A percentile compares a stretch with the other conserved stretches of the same genome.
These are phyloP conservation scores for Aphanomyces astaci DNA, from an alignment of 352 stramenopile species.

Conservation along the genomic window DNA sequence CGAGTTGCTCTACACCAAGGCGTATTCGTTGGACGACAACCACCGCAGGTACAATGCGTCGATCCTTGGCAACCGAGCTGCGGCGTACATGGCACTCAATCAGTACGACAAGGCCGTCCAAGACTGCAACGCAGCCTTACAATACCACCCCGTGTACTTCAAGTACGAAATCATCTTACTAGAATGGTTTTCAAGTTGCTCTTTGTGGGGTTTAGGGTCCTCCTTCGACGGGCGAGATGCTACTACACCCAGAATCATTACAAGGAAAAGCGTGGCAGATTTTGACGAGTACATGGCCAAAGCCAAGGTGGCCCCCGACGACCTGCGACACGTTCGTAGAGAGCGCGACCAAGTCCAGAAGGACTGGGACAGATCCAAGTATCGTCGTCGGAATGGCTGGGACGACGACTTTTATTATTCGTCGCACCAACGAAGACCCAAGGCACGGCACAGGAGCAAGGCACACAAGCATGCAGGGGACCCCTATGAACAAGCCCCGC, in stretches of 20 bases:
- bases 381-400: no score
- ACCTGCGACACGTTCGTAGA: conserved; percentile 42
- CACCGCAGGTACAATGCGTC: conserved; percentile 71
- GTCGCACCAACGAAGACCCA: no score
- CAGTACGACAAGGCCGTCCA: conserved; percentile 53
- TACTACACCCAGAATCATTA: conserved; percentile 52
- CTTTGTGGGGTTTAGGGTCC: conserved; percentile 26
- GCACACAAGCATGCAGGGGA: conserved; percentile 24
- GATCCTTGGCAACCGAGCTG: conserved; percentile 75
- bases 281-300: conserved; percentile 61
- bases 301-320: conserved; percentile 28
- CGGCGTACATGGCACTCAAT: conserved; percentile 65
- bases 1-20: conserved; percentile 52
- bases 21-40: conserved; percentile 47
- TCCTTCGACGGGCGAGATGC: conserved; percentile 64
- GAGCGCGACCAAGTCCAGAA: conserved; percentile 38
- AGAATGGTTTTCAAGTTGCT: not conserved
- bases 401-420: no score
- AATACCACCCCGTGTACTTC: conserved; percentile 49
- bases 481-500: conserved; percentile 7
- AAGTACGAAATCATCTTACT: not conserved
- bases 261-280: conserved; percentile 52
- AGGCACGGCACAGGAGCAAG: conserved; percentile 10
- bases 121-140: conserved; percentile 66
- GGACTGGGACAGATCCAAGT: conserved; percentile 48